A percentile compares a stretch with the other conserved stretches of the same genome.
phyloP scores from a whole-genome alignment of 768 basidiomycete species.

The Fomitopsis pulvina region DNA sequence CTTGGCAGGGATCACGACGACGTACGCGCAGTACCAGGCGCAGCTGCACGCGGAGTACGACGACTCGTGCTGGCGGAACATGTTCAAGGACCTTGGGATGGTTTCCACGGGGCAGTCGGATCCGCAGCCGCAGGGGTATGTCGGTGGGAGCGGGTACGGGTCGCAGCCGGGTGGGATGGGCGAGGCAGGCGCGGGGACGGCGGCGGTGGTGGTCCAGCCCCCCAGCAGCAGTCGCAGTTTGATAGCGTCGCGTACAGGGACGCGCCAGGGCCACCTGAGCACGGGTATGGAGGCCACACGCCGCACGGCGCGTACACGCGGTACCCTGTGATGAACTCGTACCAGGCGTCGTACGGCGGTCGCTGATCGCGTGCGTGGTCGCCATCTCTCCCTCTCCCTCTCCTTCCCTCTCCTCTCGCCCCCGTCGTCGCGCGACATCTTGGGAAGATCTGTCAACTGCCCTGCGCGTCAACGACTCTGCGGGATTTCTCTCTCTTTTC shows the following conservation, averaged over 20 bases:
- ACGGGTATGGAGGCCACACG: background rate
- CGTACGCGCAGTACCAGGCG: conserved; percentile 2
- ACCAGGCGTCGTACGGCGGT: no score
- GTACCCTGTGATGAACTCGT: background rate
- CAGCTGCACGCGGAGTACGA: conserved; percentile 40
- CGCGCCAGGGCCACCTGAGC: background rate
- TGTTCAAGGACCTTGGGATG: conserved; percentile 71
- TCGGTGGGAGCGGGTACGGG: background rate
- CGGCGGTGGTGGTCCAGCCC: background rate
- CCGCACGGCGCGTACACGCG: background rate
- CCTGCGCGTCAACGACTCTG: no score
- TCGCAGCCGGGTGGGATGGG: background rate
- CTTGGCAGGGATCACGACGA: background rate
- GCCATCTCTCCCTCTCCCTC: no score
- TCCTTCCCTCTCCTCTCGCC: no score
- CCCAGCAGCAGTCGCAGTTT: background rate
- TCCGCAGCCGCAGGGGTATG: no score
- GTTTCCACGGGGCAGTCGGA: conserved; percentile 32
- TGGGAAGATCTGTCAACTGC: no score
- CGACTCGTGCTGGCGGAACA: conserved; percentile 64
- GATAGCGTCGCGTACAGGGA: background rate
- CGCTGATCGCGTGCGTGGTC: no score
- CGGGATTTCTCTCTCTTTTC: no score
- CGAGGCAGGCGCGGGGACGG: background rate
- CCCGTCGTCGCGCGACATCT: no score